Conservation (phyloP, 306 rosid genomes). For the Casuarina equisetifolia region DNA sequence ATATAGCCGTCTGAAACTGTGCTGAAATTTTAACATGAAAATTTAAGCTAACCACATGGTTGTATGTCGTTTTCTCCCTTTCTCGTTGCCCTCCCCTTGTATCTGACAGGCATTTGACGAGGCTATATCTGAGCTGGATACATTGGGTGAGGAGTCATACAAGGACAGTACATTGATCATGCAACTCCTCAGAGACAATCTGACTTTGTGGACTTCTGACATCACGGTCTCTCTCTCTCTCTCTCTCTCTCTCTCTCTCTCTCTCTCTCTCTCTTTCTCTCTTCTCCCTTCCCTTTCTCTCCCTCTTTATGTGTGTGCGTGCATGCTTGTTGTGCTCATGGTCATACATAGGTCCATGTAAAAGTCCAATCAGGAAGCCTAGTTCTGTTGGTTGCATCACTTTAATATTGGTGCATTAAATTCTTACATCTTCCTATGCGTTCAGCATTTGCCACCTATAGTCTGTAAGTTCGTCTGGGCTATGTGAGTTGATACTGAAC, state of each 20-base stretch:
- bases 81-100: neutral
- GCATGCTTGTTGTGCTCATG: no score
- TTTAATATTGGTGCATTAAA: neutral
- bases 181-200: constrained; percentile 96
- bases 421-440: neutral
- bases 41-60: neutral
- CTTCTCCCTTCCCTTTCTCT: neutral
- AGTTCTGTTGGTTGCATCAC: neutral
- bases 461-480: neutral
- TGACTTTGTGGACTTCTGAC: constrained; percentile 96
- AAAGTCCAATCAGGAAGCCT: neutral
- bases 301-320: neutral
- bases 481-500: neutral
- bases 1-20: neutral
- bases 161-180: constrained; percentile 94
- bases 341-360: neutral
- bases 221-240: constrained; percentile 53
- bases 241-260: constrained; percentile 13
- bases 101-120: constrained; percentile 82
- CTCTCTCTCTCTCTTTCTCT: neutral
- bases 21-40: neutral
- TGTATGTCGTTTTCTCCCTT: neutral
- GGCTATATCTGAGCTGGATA: constrained; percentile 90
- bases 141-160: constrained; percentile 95
- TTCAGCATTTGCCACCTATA: neutral